A percentile compares a stretch with the other conserved stretches of the same genome.
Evolutionary conservation across 2,329 filamentous ascomycete species (phyloP).

Genomic region (Pseudogymnoascus sp.): DNA sequence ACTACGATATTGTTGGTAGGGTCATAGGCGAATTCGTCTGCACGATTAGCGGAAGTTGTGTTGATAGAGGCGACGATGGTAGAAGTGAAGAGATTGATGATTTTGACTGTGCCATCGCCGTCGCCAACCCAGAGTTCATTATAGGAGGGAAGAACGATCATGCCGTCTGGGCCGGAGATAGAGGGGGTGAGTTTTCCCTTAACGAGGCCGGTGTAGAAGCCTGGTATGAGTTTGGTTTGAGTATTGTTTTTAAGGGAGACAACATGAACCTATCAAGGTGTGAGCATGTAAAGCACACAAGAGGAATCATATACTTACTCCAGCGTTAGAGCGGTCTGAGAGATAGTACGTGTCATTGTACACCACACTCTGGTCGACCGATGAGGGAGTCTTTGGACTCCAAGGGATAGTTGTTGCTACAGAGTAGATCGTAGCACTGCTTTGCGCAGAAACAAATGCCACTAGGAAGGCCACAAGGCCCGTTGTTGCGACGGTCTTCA

Average conservation of each 20-base stretch:
- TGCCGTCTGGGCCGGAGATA: conserved; percentile 16
- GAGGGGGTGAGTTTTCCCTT: conserved; percentile 8
- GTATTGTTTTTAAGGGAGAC: conserved; percentile 11
- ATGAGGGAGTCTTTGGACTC: neutral
- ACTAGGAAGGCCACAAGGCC: too few species aligned
- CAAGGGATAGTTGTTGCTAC: too few species aligned
- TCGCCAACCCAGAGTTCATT: conserved; percentile 18
- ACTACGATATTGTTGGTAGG: too few species aligned
- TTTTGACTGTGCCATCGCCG: conserved; percentile 15
- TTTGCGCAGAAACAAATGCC: too few species aligned
- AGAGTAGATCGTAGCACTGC: too few species aligned
- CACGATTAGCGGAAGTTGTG: neutral
- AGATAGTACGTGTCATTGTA: conserved; percentile 16
- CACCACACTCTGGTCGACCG: neutral
- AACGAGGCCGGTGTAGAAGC: conserved; percentile 8
- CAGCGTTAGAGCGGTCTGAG: conserved; percentile 14
- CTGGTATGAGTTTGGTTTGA: conserved; percentile 12
- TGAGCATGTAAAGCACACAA: too few species aligned
- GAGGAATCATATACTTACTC: conserved; percentile 4
- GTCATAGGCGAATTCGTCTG: too few species aligned
- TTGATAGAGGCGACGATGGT: conserved; percentile 12
- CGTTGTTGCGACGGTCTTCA: too few species aligned
- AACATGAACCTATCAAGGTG: too few species aligned
- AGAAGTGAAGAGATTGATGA: conserved; percentile 10
- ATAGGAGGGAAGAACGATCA: conserved; percentile 12